Percentiles rank a stretch among this genome's conserved stretches.
Conservation (phyloP, 2,329 filamentous ascomycete genomes). For the Exophiala alcalophila region DNA sequence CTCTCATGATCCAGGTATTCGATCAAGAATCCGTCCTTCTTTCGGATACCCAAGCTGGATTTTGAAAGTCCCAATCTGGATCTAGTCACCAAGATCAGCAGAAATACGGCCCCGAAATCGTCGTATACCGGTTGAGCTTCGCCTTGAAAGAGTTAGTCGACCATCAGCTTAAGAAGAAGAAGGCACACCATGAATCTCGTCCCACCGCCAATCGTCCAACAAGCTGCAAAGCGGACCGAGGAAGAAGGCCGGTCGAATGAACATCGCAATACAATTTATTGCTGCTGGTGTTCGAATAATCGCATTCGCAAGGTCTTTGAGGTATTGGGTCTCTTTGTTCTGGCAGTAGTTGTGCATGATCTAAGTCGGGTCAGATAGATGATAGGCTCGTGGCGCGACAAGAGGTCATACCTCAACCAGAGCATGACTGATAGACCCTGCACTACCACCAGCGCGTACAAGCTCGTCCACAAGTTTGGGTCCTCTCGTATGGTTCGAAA, state of each 20-base stretch:
- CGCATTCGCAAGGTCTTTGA: slow-evolving; percentile 59
- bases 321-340: slow-evolving; percentile 60
- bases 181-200: slow-evolving; percentile 57
- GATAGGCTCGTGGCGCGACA: neutral
- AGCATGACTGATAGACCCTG: slow-evolving; percentile 77
- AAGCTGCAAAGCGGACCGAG: slow-evolving; percentile 58
- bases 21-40: slow-evolving; percentile 54
- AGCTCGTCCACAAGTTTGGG: slow-evolving; percentile 76
- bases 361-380: slow-evolving; percentile 29
- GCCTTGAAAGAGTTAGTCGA: slow-evolving; percentile 36
- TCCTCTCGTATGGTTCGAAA: slow-evolving; percentile 66
- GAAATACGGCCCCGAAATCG: slow-evolving; percentile 61
- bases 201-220: slow-evolving; percentile 62
- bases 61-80: slow-evolving; percentile 55
- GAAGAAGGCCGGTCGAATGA: slow-evolving; percentile 55
- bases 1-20: slow-evolving; percentile 49
- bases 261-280: slow-evolving; percentile 60
- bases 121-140: slow-evolving; percentile 65
- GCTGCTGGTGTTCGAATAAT: slow-evolving; percentile 55
- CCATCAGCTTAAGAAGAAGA: neutral
- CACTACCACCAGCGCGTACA: slow-evolving; percentile 88
- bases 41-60: slow-evolving; percentile 52
- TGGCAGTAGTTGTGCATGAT: slow-evolving; percentile 57
- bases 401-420: slow-evolving; percentile 61
- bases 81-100: slow-evolving; percentile 57